phyloP scores from a whole-genome alignment of 306 rosid species.

The Rubus idaeus region DNA sequence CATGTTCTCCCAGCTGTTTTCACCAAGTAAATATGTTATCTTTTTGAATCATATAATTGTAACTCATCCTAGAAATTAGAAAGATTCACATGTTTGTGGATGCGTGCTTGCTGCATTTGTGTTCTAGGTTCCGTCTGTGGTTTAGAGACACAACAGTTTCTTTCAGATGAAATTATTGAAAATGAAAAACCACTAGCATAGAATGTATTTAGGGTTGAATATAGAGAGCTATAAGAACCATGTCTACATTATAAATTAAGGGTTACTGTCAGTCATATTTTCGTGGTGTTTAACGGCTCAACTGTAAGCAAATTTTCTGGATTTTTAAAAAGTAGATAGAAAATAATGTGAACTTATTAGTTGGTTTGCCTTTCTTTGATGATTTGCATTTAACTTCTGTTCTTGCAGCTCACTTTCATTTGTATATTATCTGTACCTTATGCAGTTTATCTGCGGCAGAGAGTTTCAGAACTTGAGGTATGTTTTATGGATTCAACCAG shows the following conservation, averaged over 20 bases:
- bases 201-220: not conserved
- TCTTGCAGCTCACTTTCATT: slow-evolving; percentile 61
- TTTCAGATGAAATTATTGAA: not conserved
- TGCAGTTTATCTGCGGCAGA: slow-evolving; percentile 49
- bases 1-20: too few relatives aligned
- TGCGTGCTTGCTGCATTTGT: not conserved
- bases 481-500: not conserved
- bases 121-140: not conserved
- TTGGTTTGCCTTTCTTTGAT: not conserved
- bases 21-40: too few relatives aligned
- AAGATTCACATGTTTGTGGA: not conserved
- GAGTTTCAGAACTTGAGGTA: slow-evolving; percentile 67
- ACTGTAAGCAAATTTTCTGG: not conserved
- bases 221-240: not conserved
- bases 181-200: not conserved
- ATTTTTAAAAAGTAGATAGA: too few relatives aligned
- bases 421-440: slow-evolving; percentile 53
- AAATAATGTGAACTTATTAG: not conserved
- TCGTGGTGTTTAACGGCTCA: not conserved
- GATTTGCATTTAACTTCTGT: slow-evolving; percentile 1
- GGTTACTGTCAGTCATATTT: not conserved
- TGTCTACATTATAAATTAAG: too few relatives aligned
- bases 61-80: not conserved
- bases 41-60: not conserved
- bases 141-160: not conserved